Conservation (phyloP, 2,329 filamentous ascomycete genomes). For the Diaporthe vaccinii region DNA sequence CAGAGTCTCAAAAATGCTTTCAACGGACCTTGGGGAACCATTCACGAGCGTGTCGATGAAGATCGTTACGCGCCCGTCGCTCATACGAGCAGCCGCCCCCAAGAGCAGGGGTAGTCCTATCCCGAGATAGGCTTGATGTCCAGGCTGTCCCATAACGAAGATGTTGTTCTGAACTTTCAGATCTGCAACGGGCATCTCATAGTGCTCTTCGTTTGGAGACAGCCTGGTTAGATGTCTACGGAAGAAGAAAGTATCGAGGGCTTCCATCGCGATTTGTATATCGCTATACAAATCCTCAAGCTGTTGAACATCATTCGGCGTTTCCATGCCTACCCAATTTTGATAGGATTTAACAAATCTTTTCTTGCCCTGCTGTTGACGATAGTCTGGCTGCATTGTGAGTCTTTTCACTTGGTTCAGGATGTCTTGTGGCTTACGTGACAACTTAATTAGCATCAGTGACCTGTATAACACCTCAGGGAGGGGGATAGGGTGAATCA, state of each 20-base stretch:
- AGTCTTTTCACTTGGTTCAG: not conserved
- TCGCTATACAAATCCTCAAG: not conserved
- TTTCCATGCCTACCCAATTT: not conserved
- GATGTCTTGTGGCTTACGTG: not conserved
- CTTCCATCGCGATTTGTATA: not conserved
- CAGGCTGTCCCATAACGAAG: not conserved
- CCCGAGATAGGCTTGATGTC: not conserved
- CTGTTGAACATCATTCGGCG: not conserved
- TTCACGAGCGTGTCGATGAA: not conserved
- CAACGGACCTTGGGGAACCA: no score
- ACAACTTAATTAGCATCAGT: not conserved
- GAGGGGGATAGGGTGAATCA: no score
- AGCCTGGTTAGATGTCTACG: not conserved
- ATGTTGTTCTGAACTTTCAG: not conserved
- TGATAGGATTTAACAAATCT: not conserved
- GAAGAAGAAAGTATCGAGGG: not conserved
- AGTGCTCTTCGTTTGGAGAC: not conserved
- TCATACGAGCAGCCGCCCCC: rapidly evolving
- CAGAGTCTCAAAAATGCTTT: not conserved
- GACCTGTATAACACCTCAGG: not conserved
- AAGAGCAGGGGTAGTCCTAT: not conserved
- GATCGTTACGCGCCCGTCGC: not conserved
- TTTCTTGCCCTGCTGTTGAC: no score
- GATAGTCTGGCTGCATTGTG: not conserved
- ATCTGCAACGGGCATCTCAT: no score